phyloP scores from a whole-genome alignment of 2,329 filamentous ascomycete genomes.

The Onygenales sp. region DNA sequence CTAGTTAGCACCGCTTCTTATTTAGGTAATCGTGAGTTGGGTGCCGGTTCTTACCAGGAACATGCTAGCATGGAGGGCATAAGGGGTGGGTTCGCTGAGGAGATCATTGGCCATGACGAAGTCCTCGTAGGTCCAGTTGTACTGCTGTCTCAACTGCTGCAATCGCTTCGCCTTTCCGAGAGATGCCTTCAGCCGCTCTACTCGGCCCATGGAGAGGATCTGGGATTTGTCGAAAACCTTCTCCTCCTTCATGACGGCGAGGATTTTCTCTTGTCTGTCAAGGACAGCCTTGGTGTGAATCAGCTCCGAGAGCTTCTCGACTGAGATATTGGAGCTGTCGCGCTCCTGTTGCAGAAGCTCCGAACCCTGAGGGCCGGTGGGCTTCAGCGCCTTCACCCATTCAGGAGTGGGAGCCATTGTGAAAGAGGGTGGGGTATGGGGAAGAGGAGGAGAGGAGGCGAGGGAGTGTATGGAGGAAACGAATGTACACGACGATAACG shows the following conservation, averaged over 20 bases:
- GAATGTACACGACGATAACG: background rate
- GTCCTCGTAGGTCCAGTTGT: slow-evolving; percentile 60
- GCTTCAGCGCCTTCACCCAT: slow-evolving; percentile 60
- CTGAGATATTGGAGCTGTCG: slow-evolving; percentile 55
- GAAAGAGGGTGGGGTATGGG: background rate
- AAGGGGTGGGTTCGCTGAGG: slow-evolving; percentile 64
- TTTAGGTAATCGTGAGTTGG: background rate
- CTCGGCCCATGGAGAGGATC: slow-evolving; percentile 64
- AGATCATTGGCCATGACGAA: slow-evolving; percentile 56
- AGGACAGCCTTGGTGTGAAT: slow-evolving; percentile 59
- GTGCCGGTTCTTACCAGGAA: slow-evolving; percentile 44
- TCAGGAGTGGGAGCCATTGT: slow-evolving; percentile 40
- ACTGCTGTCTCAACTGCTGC: slow-evolving; percentile 54
- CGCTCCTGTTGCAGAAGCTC: slow-evolving; percentile 63
- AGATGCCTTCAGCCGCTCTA: slow-evolving; percentile 59
- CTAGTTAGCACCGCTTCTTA: background rate
- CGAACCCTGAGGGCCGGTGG: slow-evolving; percentile 56
- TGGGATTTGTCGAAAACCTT: slow-evolving; percentile 68
- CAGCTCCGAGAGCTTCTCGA: slow-evolving; percentile 58
- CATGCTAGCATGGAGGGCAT: slow-evolving; percentile 63
- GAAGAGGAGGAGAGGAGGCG: background rate
- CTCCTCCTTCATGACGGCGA: slow-evolving; percentile 57
- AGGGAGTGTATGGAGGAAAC: background rate
- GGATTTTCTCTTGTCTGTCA: slow-evolving; percentile 49
- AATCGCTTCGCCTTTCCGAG: slow-evolving; percentile 63